Evolutionary conservation across 495 filamentous ascomycete species (phyloP), one percentile per base, ranked within the genome.

Genomic region (Emericellopsis terricola): DNA sequence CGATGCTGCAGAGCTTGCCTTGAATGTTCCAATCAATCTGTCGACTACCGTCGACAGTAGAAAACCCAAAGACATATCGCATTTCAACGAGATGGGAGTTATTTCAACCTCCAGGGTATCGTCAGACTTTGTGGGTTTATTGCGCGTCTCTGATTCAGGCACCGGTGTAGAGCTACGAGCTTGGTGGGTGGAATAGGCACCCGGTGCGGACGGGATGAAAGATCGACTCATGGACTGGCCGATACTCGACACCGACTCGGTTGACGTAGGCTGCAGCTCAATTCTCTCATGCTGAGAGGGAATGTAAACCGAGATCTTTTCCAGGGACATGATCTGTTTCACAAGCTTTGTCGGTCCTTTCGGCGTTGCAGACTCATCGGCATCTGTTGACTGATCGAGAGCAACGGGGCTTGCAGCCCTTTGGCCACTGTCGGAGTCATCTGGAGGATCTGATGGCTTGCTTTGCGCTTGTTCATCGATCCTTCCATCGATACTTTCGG

Each of bases 31-130:
- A 10, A 69, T 46, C 2, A 78, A 44, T 15, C 58, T 62, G 19
- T 69, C 62, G 7, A 74, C 52, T 28, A 78, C 57, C 48, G 72
- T 78, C 23, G 57, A 55, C 8, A 82, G 42, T 30, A 85, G 56
- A 49, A 76, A 76, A 1, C 71, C 78, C 4, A 71, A 69, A 3
- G 76, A 66, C 15, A 79, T 69, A 50, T 85, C 79, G 39, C 80
- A 73, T 31, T 68, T 69, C 2, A 73, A 36, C 13, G 66, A 54
- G 18, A 69, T 42, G 1, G 69, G 63, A 17, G 65, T 68, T 30
- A 81, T 38, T 23, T 68, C 59, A 14, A 81, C 44, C 40, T 71
- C 71, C 19, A 71, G 42, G 4, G 54, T 45, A 19, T 44, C 48
- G 32, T 69, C 60, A 18, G n/a, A n/a, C n/a, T n/a, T n/a, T n/a